Percentiles rank a stretch among this genome's conserved stretches.
These are phyloP conservation scores for Solanum dulcamara DNA, from an alignment of 257 asterid species.

Conservation along the genomic window DNA sequence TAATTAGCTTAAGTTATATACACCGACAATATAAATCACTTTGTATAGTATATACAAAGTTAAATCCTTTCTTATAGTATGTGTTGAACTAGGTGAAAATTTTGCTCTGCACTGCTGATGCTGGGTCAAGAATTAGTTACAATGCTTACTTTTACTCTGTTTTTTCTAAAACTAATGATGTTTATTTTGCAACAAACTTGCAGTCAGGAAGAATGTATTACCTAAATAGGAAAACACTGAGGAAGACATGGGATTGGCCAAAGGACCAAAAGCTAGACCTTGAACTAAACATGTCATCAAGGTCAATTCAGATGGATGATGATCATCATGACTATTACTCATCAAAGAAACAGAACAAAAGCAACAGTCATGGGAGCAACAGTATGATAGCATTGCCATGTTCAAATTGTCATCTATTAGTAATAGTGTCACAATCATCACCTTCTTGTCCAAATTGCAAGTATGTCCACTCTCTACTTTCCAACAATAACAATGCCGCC, in stretches of 20 bases:
- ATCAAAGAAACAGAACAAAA: neutral
- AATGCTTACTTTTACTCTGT: neutral
- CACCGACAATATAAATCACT: neutral
- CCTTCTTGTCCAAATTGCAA: slow-evolving; percentile 61
- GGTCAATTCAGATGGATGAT: neutral
- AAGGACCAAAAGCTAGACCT: slow-evolving; percentile 34
- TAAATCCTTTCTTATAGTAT: neutral
- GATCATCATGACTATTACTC: neutral
- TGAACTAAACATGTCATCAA: slow-evolving; percentile 39
- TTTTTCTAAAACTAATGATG: neutral
- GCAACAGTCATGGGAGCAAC: neutral
- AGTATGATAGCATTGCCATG: slow-evolving; percentile 50
- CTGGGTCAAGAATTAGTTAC: too few relatives aligned
- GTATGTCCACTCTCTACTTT: slow-evolving; percentile 31
- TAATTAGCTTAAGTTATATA: neutral
- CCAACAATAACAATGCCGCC: neutral
- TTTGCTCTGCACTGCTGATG: neutral
- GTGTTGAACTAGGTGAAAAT: neutral
- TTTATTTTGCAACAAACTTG: neutral
- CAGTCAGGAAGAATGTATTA: slow-evolving; percentile 54
- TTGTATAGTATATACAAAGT: neutral
- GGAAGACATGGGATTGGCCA: slow-evolving; percentile 41
- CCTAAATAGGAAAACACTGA: slow-evolving; percentile 30
- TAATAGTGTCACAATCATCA: slow-evolving; percentile 34
- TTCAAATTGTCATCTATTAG: slow-evolving; percentile 50